Base-by-base conservation (phyloP, 2,329 filamentous ascomycete genomes). In the Trichophyton benhamiae region DNA sequence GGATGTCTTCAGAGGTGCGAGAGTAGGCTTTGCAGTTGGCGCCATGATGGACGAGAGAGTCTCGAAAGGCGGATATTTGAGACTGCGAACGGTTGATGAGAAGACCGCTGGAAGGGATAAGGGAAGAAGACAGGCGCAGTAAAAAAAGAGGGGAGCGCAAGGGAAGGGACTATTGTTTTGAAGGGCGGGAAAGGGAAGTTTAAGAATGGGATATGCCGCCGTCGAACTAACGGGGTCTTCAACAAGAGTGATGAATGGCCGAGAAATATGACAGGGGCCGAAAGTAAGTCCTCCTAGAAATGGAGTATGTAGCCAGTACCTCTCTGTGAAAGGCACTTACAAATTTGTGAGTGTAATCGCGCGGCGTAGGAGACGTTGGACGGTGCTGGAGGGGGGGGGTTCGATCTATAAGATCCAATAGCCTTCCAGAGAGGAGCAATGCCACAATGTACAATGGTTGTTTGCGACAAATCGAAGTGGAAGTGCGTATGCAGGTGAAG, bases 1-100 rank as follows among this genome's bases (percentile, higher is more conserved):
- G n/a, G 76, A 74, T 6, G 76, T 79, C 63, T 76, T 74, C 38
- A 64, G 55, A 27, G 60, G 63, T 15, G 63, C 58, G 41, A 64
- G 57, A 27, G 57, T 61, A 22, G 63, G 63, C 55, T 64, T 64
- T 9, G 58, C 36, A 11, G 63, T 27, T 20, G 63, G 41, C 7
- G 61, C 36, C 63, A 64, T 64, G 36, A 22, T 63, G 44, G 48
- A 38, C 20, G 20, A 15, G 27, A 17, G 22, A n/a, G 11, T 17
- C 13, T 57, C 20, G 20, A 9, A 9, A 7, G 38, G 44, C 3
- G 36, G 25, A 27, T 38, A 3, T 13, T n/a, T n/a, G 22, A 53
- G 49, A 53, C 11, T 13, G 27, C 49, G 49, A 41, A 38, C 41
- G 41, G 27, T 17, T 8, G 20, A 11, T 2, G 22, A 58, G 15